These are phyloP conservation scores for Cinnamomum chago DNA, from an alignment of 164 flowering plant species.

Conservation along the genomic window DNA sequence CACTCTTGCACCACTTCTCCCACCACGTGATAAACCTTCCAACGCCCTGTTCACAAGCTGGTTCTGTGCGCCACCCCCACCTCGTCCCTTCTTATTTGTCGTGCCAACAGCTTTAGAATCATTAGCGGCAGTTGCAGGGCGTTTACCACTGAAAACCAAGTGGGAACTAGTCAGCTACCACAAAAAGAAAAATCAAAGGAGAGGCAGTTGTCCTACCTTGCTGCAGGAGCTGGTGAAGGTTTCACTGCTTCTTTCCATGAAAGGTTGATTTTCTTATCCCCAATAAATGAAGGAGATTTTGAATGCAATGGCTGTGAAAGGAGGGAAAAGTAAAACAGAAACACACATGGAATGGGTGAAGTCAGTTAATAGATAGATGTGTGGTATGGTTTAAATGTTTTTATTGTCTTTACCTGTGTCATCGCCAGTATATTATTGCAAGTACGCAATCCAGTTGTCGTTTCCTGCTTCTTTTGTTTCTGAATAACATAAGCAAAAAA, in stretches of 20 bases:
- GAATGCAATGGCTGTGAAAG: slow-evolving; percentile 51
- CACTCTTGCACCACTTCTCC: slow-evolving; percentile 39
- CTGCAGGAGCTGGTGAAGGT: slow-evolving; percentile 30
- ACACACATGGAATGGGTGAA: background rate
- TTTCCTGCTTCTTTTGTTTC: slow-evolving; percentile 74
- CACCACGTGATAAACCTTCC: slow-evolving; percentile 64
- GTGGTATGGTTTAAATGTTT: background rate
- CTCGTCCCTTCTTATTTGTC: slow-evolving; percentile 62
- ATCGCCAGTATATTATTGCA: slow-evolving; percentile 90
- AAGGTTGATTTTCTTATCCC: slow-evolving; percentile 77
- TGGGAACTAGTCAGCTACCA: background rate
- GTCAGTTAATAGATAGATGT: background rate
- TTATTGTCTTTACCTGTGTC: slow-evolving; percentile 58
- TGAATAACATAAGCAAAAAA: slow-evolving; percentile 24
- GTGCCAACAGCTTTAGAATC: slow-evolving; percentile 38
- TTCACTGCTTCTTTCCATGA: slow-evolving; percentile 90
- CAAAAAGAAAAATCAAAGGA: background rate
- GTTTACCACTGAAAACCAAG: slow-evolving; percentile 52
- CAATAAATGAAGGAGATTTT: slow-evolving; percentile 80
- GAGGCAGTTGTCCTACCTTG: slow-evolving; percentile 43
- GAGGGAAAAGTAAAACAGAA: too few relatives aligned
- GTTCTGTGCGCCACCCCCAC: slow-evolving; percentile 55
- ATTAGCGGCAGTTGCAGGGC: slow-evolving; percentile 46
- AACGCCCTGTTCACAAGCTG: slow-evolving; percentile 74
- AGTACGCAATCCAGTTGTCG: slow-evolving; percentile 76